phyloP scores from a whole-genome alignment of 2,329 filamentous ascomycete genomes.

The Alternaria arborescens region DNA sequence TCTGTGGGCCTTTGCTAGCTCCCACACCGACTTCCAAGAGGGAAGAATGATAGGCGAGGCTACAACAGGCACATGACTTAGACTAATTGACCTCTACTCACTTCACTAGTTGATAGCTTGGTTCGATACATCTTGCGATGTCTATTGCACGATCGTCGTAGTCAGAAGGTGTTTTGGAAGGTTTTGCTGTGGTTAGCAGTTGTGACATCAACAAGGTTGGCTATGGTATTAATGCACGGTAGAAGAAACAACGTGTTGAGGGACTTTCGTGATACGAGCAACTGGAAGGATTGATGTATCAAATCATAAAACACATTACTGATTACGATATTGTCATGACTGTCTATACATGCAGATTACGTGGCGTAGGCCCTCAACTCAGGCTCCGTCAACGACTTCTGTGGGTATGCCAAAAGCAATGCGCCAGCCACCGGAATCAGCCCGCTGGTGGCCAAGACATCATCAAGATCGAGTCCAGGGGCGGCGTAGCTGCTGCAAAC shows the following conservation, averaged over 20 bases:
- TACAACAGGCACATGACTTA: neutral
- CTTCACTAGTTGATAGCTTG: neutral
- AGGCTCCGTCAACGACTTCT: conserved; percentile 53
- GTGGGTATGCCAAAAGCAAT: conserved; percentile 35
- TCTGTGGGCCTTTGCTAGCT: neutral
- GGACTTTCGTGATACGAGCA: neutral
- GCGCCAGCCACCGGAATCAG: conserved; percentile 52
- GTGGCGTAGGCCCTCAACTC: conserved; percentile 52
- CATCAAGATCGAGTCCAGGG: conserved; percentile 53
- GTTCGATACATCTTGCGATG: neutral
- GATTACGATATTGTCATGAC: neutral
- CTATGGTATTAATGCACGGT: neutral
- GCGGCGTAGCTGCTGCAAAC: conserved; percentile 54
- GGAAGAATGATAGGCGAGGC: neutral
- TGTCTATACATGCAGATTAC: neutral
- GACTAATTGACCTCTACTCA: neutral
- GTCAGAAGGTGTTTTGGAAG: neutral
- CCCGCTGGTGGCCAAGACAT: conserved; percentile 58
- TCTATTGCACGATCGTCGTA: neutral
- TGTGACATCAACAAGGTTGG: neutral
- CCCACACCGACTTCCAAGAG: neutral
- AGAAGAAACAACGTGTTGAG: neutral
- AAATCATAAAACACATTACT: neutral
- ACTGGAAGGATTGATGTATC: neutral
- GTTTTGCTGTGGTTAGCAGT: neutral